Percentiles rank a stretch among this genome's conserved stretches.
Evolutionary conservation across 495 filamentous ascomycete species (phyloP).

Genomic region (Talaromyces ruber): DNA sequence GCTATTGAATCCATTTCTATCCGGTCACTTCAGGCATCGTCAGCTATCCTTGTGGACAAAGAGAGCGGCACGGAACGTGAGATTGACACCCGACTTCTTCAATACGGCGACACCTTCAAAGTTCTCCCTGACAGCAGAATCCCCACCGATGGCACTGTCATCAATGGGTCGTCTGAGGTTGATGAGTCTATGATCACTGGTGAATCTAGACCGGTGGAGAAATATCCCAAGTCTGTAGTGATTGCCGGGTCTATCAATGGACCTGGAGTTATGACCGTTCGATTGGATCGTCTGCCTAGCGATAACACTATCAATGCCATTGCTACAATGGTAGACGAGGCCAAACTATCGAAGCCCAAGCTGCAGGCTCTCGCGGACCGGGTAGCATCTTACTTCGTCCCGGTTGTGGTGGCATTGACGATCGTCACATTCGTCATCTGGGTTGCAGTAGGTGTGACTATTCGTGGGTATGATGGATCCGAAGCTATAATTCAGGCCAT

Average conservation of each 20-base stretch:
- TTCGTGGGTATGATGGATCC: constrained; percentile 29
- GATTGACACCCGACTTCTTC: constrained; percentile 61
- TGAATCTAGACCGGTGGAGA: constrained; percentile 50
- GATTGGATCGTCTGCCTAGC: constrained; percentile 51
- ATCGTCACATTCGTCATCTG: constrained; percentile 50
- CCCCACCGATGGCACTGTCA: constrained; percentile 62
- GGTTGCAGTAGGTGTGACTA: constrained; percentile 47
- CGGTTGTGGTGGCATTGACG: constrained; percentile 48
- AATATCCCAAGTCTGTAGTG: constrained; percentile 37
- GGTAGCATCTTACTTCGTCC: constrained; percentile 62
- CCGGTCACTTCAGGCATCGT: constrained; percentile 44
- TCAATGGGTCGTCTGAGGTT: constrained; percentile 56
- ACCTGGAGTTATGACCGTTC: constrained; percentile 43
- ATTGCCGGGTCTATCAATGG: constrained; percentile 63
- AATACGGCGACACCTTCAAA: constrained; percentile 64
- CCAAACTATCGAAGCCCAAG: constrained; percentile 59
- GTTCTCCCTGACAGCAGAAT: constrained; percentile 51
- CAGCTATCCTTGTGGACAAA: constrained; percentile 19
- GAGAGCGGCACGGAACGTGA: constrained; percentile 22
- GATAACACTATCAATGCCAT: constrained; percentile 69
- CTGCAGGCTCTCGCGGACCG: constrained; percentile 61
- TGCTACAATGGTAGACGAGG: constrained; percentile 61
- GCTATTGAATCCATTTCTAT: constrained; percentile 63
- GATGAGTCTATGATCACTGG: constrained; percentile 75
- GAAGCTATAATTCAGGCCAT: constrained; percentile 52